Conservation (phyloP, 2,329 filamentous ascomycete genomes). For the Passalora sequoiae region DNA sequence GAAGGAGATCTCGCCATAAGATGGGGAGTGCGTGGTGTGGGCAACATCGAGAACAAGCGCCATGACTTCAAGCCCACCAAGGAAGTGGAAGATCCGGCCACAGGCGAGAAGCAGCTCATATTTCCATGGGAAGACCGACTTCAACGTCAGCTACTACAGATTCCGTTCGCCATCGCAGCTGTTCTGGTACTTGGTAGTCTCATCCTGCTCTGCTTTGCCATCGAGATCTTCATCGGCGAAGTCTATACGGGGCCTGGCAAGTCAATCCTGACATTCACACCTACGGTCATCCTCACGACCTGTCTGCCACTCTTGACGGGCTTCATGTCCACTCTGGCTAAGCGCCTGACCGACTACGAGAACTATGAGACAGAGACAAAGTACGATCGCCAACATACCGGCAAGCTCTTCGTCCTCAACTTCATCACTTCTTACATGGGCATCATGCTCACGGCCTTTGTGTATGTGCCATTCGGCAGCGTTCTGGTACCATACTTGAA, state of each 20-base stretch:
- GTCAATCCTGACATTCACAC: constrained; percentile 76
- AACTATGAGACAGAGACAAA: constrained; percentile 88
- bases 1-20: constrained; percentile 79
- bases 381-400: constrained; percentile 76
- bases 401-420: constrained; percentile 93
- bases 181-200: constrained; percentile 68
- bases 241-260: constrained; percentile 88
- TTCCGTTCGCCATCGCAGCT: constrained; percentile 78
- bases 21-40: constrained; percentile 85
- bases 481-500: constrained; percentile 80
- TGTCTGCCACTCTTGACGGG: constrained; percentile 73
- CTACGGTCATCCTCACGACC: constrained; percentile 79
- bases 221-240: constrained; percentile 94
- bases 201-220: constrained; percentile 80
- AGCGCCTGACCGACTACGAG: constrained; percentile 71
- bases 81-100: constrained; percentile 71
- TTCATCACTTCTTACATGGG: constrained; percentile 94
- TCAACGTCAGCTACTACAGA: constrained; percentile 68
- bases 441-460: constrained; percentile 85
- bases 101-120: constrained; percentile 69
- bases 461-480: constrained; percentile 88
- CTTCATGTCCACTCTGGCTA: constrained; percentile 70
- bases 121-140: constrained; percentile 74
- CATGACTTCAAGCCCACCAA: constrained; percentile 75
- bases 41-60: constrained; percentile 70